A percentile compares a stretch with the other conserved stretches of the same genome.
Conservation (phyloP, 345 rosid species). For the Rhodomyrtus tomentosa region DNA sequence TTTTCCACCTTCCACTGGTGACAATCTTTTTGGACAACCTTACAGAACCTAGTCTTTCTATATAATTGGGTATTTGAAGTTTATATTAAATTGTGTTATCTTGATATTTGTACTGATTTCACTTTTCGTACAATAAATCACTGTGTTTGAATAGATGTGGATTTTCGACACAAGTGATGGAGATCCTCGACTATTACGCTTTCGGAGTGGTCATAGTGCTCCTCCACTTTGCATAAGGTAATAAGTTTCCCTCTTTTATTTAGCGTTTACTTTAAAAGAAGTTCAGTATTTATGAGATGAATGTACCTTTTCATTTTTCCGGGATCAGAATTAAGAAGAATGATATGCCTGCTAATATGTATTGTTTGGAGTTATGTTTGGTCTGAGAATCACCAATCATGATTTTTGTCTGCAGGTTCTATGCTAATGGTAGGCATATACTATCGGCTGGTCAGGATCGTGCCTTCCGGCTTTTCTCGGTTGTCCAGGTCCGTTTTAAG, state of each 20-base stretch:
- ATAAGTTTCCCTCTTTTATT: not conserved
- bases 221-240: conserved; percentile 96
- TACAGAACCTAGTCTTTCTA: not conserved
- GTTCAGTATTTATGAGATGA: not conserved
- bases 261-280: not conserved
- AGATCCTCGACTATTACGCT: conserved; percentile 89
- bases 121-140: not conserved
- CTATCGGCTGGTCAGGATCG: conserved; percentile 98
- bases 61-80: not conserved
- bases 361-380: not conserved
- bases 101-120: not conserved
- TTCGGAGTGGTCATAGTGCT: conserved; percentile 98
- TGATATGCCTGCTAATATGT: not conserved
- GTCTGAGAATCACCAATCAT: not conserved
- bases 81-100: not conserved
- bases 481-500: conserved; percentile 47
- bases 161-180: conserved; percentile 92
- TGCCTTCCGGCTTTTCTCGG: conserved; percentile 88
- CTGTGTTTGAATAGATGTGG: conserved; percentile 56
- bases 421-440: conserved; percentile 94
- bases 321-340: not conserved
- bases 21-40: not conserved
- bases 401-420: conserved; percentile 43
- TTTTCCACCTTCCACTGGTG: not conserved
- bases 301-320: not conserved